Evolutionary conservation across 805 yeast genomes (phyloP).

Genomic region (Debaryomyces maramus): DNA sequence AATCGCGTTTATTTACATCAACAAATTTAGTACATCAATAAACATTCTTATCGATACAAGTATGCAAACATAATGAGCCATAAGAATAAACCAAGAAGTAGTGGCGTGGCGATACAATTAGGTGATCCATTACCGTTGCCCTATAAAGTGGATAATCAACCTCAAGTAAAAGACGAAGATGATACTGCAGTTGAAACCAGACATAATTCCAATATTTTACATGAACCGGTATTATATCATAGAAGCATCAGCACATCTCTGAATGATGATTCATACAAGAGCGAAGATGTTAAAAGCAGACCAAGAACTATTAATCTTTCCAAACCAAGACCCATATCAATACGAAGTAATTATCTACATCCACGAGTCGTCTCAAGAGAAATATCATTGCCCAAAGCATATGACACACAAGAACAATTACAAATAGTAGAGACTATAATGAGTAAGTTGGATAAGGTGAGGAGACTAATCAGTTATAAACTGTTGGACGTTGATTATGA

Average conservation of each 20-base stretch:
- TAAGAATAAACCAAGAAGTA: conserved; percentile 6
- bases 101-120: conserved; percentile 15
- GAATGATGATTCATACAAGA: not conserved
- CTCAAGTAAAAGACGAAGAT: conserved; percentile 10
- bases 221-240: conserved; percentile 1
- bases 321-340: conserved; percentile 5
- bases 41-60: not conserved
- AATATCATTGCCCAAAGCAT: not conserved
- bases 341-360: conserved; percentile 3
- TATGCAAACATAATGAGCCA: conserved; percentile 6
- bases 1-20: conserved; percentile 1
- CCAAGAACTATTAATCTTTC: not conserved
- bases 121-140: conserved; percentile 41
- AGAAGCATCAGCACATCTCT: not conserved
- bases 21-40: not conserved
- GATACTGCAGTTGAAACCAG: conserved; percentile 12
- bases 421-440: not conserved
- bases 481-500: not conserved
- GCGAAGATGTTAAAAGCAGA: not conserved
- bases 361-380: not conserved
- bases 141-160: conserved; percentile 18
- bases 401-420: conserved; percentile 1
- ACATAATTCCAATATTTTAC: conserved; percentile 1
- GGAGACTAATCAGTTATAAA: not conserved
- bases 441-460: not conserved